Evolutionary conservation across 2,329 filamentous ascomycete species (phyloP).

Genomic region (Fusarium oligoseptatum): DNA sequence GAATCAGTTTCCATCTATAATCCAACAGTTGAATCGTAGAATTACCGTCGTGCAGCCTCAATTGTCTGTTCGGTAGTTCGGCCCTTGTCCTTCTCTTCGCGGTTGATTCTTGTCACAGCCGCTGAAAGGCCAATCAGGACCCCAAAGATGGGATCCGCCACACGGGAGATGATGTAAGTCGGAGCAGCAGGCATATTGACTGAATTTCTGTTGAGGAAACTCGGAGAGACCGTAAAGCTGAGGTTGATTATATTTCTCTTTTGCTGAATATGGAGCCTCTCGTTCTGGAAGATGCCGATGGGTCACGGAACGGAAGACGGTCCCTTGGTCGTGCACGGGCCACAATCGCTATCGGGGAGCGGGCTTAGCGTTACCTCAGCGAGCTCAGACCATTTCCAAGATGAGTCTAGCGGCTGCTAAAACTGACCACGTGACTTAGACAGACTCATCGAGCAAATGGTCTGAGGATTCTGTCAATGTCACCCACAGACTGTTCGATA

Average conservation of each 20-base stretch:
- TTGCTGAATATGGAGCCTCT: neutral
- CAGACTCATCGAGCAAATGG: too few species aligned
- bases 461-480: too few species aligned
- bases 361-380: neutral
- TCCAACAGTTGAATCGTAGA: neutral
- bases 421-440: too few species aligned
- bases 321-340: slow-evolving; percentile 30
- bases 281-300: slow-evolving; percentile 14
- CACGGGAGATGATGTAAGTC: slow-evolving; percentile 71
- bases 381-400: too few species aligned
- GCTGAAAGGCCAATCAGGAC: slow-evolving; percentile 68
- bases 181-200: slow-evolving; percentile 62
- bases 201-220: slow-evolving; percentile 5
- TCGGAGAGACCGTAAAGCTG: slow-evolving; percentile 1
- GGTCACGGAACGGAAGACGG: slow-evolving; percentile 10
- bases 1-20: slow-evolving; percentile 7
- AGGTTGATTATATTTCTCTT: neutral
- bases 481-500: too few species aligned
- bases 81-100: slow-evolving; percentile 71
- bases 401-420: too few species aligned
- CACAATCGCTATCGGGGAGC: neutral
- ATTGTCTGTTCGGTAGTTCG: slow-evolving; percentile 65
- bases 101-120: slow-evolving; percentile 69
- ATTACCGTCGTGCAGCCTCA: slow-evolving; percentile 59
- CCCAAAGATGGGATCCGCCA: slow-evolving; percentile 71